phyloP scores from a whole-genome alignment of 352 stramenopile species.

The Globisporangium irregulare region DNA sequence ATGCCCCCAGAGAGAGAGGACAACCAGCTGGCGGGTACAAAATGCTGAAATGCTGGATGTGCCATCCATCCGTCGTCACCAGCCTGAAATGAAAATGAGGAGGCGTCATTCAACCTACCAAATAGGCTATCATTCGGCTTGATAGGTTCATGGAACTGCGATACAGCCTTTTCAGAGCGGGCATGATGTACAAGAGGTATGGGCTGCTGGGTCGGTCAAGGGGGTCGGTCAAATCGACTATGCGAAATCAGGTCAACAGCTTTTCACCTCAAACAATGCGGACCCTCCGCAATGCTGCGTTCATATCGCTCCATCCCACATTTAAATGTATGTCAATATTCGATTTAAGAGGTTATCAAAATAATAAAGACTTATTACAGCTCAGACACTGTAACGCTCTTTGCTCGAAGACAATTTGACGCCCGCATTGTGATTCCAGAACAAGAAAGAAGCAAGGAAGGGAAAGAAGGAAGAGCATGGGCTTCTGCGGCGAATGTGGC shows the following conservation, averaged over 20 bases:
- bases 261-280: not conserved
- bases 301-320: not conserved
- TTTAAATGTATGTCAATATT: not conserved
- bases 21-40: not conserved
- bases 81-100: not conserved
- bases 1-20: not conserved
- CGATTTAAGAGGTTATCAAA: not conserved
- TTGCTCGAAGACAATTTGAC: not conserved
- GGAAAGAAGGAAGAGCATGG: constrained; percentile 33
- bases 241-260: not conserved
- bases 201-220: too few species aligned
- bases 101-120: not conserved
- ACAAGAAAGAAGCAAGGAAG: not conserved
- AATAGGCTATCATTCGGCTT: not conserved
- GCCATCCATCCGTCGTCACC: too few species aligned
- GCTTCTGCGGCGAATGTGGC: constrained; percentile 84
- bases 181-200: not conserved
- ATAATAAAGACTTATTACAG: not conserved
- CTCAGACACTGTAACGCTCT: not conserved
- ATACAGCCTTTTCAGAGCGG: not conserved
- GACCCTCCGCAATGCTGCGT: not conserved
- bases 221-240: not conserved
- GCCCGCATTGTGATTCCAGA: not conserved
- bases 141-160: not conserved
- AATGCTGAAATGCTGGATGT: not conserved